Base-by-base conservation (phyloP, 176 grass and related monocot species). In the Melocanna baccifera region DNA sequence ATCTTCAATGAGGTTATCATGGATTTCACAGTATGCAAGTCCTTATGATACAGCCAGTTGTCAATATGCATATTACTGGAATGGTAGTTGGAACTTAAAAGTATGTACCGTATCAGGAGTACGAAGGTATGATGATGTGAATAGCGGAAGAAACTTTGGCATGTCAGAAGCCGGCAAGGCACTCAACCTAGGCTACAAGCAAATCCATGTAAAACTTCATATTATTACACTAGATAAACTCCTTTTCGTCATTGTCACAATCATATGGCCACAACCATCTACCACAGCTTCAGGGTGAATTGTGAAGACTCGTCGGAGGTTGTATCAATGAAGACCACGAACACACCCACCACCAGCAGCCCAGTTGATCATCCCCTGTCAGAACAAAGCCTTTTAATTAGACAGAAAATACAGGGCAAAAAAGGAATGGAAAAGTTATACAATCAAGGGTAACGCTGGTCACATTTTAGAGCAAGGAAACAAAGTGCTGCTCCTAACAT, bases 161-260 rank as follows among this genome's bases (percentile, higher is more conserved):
- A 80, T 81, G 82, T 42, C 73, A 51, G 15, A 83, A 69, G 62
- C 34, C 9, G 3, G 12, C 23, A 41, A 65, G 43, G 53, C 65
- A 78, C 18, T 70, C 65, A 71, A 34, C 56, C 29, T 68, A 71
- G 50, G 76, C 11, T 36, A 79, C 42, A 81, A 80, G 70, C 55
- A 67, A 78, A 72, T 22, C 76, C 75, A 14, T 55, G 61, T 84
- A 22, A 75, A 91, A 84, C 51, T 75, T 68, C 10, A 73, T 69
- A 80, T 84, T 91, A 87, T 91, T 91, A 91, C 69, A 84, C 58
- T 63, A 30, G 46, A 45, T 48, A 40, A 61, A 75, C 29, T 75
- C 69, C 37, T 80, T 82, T 87, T 87, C 75, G 11, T 80, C 75
- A 80, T 56, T 30, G 42, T 91, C 85, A 55, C 62, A 62, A 87